Conservation (phyloP, 2,329 filamentous ascomycete species). For the Xylariaceae sp. region DNA sequence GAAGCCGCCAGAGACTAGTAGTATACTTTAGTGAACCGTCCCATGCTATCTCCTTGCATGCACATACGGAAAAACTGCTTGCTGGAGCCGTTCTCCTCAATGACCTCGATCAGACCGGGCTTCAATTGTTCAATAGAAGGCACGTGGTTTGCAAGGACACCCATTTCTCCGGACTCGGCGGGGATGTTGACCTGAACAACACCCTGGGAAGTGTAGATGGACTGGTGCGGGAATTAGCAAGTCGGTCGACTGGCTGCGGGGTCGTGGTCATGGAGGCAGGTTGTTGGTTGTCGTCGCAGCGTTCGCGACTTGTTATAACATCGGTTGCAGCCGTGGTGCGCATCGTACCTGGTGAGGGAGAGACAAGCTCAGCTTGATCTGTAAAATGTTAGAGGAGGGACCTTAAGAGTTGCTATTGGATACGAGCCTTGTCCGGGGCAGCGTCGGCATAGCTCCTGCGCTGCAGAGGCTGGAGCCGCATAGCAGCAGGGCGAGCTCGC, state of each 20-base stretch:
- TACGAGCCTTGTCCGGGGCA: slow-evolving; percentile 67
- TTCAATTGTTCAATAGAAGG: slow-evolving; percentile 98
- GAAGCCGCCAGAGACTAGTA: slow-evolving; percentile 87
- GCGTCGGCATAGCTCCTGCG: slow-evolving; percentile 89
- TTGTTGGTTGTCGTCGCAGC: background rate
- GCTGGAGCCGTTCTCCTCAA: slow-evolving; percentile 82
- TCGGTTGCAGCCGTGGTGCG: background rate
- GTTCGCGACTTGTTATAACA: background rate
- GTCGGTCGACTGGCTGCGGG: slow-evolving; percentile 5
- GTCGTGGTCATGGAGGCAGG: background rate
- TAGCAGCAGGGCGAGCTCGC: slow-evolving; percentile 72
- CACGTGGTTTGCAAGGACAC: slow-evolving; percentile 98
- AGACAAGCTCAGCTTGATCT: slow-evolving; percentile 96
- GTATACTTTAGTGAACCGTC: slow-evolving; percentile 19
- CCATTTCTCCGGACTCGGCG: slow-evolving; percentile 98
- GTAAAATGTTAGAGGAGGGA: slow-evolving; percentile 31
- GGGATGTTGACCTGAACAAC: slow-evolving; percentile 97
- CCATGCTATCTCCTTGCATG: slow-evolving; percentile 11
- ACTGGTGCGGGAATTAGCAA: slow-evolving; percentile 58
- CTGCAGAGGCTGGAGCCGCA: slow-evolving; percentile 75
- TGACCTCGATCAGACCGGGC: slow-evolving; percentile 89
- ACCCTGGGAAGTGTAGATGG: slow-evolving; percentile 64
- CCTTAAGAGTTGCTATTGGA: background rate
- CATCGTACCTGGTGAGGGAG: slow-evolving; percentile 96
- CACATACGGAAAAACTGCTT: slow-evolving; percentile 98